Conservation (phyloP, 2,329 filamentous ascomycete species). For the Hypoxylon sp. region DNA sequence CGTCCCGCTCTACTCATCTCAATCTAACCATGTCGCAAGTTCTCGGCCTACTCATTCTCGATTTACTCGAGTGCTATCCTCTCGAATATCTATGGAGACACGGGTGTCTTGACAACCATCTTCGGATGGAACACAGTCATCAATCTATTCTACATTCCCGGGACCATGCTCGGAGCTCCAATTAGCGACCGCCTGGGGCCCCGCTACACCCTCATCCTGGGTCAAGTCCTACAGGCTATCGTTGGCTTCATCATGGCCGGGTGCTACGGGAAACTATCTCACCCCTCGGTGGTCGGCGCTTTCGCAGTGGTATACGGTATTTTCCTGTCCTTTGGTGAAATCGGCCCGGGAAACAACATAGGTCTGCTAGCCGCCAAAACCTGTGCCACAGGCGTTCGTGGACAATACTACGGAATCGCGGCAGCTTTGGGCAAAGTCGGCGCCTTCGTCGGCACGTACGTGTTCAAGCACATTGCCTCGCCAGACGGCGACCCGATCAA, state of each 20-base stretch:
- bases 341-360: constrained; percentile 93
- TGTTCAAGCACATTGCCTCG: constrained; percentile 79
- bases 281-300: constrained; percentile 74
- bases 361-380: constrained; percentile 89
- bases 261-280: constrained; percentile 77
- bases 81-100: constrained; percentile 69
- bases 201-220: constrained; percentile 76
- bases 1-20: neutral
- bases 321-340: constrained; percentile 81
- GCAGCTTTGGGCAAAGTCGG: constrained; percentile 81
- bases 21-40: constrained; percentile 56
- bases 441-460: constrained; percentile 87
- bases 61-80: constrained; percentile 87
- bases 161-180: constrained; percentile 81
- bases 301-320: constrained; percentile 86
- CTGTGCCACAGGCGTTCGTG: constrained; percentile 87
- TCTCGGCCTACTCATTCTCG: constrained; percentile 85
- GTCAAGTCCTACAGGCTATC: constrained; percentile 78
- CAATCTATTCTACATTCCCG: constrained; percentile 90
- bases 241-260: constrained; percentile 92
- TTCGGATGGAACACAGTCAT: constrained; percentile 92
- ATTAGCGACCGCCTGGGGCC: constrained; percentile 84
- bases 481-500: constrained; percentile 68
- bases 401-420: constrained; percentile 77
- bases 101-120: constrained; percentile 75